These are phyloP conservation scores for Nephelium lappaceum DNA, from an alignment of 345 rosid genomes.

Conservation along the genomic window DNA sequence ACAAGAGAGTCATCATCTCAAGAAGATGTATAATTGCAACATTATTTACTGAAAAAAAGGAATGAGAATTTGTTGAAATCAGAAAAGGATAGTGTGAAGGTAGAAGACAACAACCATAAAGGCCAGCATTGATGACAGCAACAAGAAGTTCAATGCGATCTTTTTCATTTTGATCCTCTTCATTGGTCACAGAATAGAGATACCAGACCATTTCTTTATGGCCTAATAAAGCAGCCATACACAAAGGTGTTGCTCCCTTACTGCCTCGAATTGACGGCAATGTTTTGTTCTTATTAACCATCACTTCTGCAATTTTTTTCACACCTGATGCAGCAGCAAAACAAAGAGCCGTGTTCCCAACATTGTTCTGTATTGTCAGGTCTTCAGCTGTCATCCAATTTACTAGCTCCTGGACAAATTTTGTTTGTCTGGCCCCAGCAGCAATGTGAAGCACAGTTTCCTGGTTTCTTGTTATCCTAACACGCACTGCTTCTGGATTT, in stretches of 20 bases:
- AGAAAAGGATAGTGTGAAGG: background rate
- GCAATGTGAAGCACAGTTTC: constrained; percentile 52
- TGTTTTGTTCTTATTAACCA: constrained; percentile 33
- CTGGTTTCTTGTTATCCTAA: constrained; percentile 27
- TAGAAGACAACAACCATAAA: constrained; percentile 15
- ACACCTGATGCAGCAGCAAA: constrained; percentile 42
- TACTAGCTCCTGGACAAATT: constrained; percentile 40
- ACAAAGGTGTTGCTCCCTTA: constrained; percentile 36
- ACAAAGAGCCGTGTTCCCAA: constrained; percentile 31
- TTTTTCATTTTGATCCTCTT: constrained; percentile 10
- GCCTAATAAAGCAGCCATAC: constrained; percentile 40
- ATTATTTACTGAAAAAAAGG: background rate
- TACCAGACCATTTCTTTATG: constrained; percentile 27
- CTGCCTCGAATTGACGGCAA: constrained; percentile 35
- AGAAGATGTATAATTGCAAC: background rate
- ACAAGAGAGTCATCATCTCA: background rate
- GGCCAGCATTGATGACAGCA: constrained; percentile 18
- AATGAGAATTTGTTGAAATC: too few relatives aligned
- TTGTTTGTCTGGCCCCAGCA: constrained; percentile 34
- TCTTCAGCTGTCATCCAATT: constrained; percentile 23
- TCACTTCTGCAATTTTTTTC: constrained; percentile 32
- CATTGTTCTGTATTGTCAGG: constrained; percentile 31
- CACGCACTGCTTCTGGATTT: constrained; percentile 31
- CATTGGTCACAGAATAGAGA: constrained; percentile 18
- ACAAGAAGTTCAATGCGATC: constrained; percentile 20